Evolutionary conservation across 116 monocot genomes (phyloP), one percentile per base, ranked within the genome.

Genomic region (Zostera marina): DNA sequence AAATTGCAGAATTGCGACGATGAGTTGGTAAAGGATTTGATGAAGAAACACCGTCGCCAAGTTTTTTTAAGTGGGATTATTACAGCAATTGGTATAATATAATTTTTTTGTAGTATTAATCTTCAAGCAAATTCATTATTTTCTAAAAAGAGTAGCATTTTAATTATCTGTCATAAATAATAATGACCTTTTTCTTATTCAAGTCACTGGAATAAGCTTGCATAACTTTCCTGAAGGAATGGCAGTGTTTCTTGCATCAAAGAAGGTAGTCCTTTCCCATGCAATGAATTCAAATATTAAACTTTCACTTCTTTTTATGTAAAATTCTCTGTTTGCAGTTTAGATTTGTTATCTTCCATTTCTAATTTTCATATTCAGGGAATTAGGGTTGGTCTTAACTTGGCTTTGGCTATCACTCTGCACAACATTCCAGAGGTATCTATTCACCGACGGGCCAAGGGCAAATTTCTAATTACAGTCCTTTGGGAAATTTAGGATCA

Each of bases 171-270:
- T n/a, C n/a, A n/a, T n/a, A n/a, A n/a, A n/a, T n/a, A n/a, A n/a
- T n/a, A 53, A 53, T 53, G 45, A n/a, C 5, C 39, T 20, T 45
- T 25, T 9, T 8, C 58, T 58, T 42, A n/a, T 66, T 23, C 46
- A 68, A 77, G 68, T 72, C 81, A 66, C 79, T 78, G 98, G 98
- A 44, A 98, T 98, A 58, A 83, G 90, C 53, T 79, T 98, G 68
- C 98, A 98, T 56, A 98, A 98, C 63, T 86, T 98, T 65, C 98
- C 98, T 0, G 85, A 98, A 64, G 98, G 98, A 65, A 90, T 90
- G 74, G 90, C 98, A 39, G 85, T 85, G 43, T 98, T 90, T 70
- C 86, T 98, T 60, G 98, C 86, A 66, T 98, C 98, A 54, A 48
- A 86, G 13, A 98, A 90, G 90, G 98, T 98, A 66, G 14, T 15